phyloP scores from a whole-genome alignment of 768 basidiomycete species.

The Podaxis sp. region DNA sequence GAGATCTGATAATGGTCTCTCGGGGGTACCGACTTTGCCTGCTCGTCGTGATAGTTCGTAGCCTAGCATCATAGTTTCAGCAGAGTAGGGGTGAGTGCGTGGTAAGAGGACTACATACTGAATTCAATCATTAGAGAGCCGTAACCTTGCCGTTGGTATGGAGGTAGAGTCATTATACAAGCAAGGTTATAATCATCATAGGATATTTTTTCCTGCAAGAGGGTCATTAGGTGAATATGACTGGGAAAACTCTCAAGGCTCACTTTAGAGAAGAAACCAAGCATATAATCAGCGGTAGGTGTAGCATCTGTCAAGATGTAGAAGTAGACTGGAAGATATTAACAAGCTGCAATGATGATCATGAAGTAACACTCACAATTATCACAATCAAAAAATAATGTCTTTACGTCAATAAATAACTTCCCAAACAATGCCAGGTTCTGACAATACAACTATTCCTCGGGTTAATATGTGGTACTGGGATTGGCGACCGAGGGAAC shows the following conservation, averaged over 20 bases:
- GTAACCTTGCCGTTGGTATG: conserved; percentile 85
- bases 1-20: conserved; percentile 91
- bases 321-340: conserved; percentile 66
- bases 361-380: conserved; percentile 56
- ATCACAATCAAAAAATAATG: conserved; percentile 87
- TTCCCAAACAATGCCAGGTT: conserved; percentile 95
- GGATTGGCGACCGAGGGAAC: conserved; percentile 17
- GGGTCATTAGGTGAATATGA: not conserved
- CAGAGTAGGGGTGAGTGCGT: not conserved
- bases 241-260: not conserved
- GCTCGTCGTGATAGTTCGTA: conserved; percentile 87
- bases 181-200: conserved; percentile 98
- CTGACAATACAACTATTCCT: conserved; percentile 86
- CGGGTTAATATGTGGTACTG: conserved; percentile 9
- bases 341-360: not conserved
- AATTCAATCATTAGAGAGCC: conserved; percentile 98
- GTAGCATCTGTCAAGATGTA: conserved; percentile 89
- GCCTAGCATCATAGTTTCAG: conserved; percentile 44
- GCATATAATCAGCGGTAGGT: conserved; percentile 75
- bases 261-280: conserved; percentile 73
- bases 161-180: conserved; percentile 94
- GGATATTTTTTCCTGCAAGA: conserved; percentile 81
- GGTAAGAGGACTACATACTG: conserved; percentile 54
- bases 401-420: conserved; percentile 98
- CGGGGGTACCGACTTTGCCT: conserved; percentile 86